A percentile compares a stretch with the other conserved stretches of the same genome.
Conservation (phyloP, 2,329 filamentous ascomycete genomes). For the Colletotrichum limetticola region DNA sequence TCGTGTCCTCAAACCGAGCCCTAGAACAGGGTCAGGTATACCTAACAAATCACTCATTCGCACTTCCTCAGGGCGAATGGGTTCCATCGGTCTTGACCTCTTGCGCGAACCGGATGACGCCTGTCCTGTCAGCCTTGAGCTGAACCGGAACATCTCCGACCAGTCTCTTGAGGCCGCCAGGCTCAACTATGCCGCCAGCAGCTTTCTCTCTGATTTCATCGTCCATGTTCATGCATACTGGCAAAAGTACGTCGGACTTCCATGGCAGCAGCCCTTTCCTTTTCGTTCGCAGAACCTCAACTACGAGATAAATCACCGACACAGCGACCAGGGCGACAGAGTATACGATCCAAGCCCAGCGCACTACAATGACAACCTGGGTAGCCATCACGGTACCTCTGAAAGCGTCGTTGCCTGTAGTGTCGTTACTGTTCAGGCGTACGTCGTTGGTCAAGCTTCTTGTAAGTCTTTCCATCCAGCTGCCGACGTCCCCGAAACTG, state of each 20-base stretch:
- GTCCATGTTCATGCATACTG: background rate
- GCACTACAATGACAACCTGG: background rate
- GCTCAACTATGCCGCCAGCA: background rate
- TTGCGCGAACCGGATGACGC: background rate
- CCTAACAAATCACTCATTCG: background rate
- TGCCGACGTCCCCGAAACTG: background rate
- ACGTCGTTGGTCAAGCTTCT: slow-evolving; percentile 7
- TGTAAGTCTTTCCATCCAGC: background rate
- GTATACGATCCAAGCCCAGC: background rate
- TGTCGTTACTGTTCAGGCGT: background rate
- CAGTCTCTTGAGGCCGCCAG: background rate
- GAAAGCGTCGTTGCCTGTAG: background rate
- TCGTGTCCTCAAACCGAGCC: background rate
- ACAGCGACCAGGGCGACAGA: background rate
- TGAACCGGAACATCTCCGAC: background rate
- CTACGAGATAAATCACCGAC: background rate
- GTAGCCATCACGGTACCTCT: background rate
- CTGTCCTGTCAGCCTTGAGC: background rate
- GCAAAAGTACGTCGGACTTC: background rate
- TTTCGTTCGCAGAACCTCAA: background rate
- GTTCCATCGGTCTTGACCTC: background rate
- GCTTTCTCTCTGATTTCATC: background rate
- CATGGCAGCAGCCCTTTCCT: slow-evolving; percentile 43
- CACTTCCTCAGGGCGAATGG: background rate
- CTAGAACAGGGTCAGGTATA: background rate